Evolutionary conservation across 768 basidiomycete species (phyloP).

Genomic region (Filobasidium floriforme): DNA sequence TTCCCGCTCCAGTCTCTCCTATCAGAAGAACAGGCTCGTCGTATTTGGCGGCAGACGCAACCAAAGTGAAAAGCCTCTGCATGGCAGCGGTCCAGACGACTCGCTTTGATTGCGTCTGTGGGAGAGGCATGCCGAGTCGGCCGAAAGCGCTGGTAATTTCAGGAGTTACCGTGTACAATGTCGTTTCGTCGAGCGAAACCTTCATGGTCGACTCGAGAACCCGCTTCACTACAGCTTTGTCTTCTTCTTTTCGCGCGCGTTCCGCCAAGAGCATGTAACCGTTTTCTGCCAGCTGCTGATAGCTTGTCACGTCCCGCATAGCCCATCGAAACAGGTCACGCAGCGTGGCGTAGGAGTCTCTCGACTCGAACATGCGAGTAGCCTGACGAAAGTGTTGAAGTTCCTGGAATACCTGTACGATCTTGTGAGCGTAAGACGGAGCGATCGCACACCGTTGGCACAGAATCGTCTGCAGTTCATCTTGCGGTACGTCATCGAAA

Average conservation of each 20-base stretch:
- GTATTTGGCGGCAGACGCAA: conserved; percentile 74
- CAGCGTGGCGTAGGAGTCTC: conserved; percentile 90
- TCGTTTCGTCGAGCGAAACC: conserved; percentile 66
- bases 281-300: conserved; percentile 87
- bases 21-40: conserved; percentile 93
- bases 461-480: conserved; percentile 87
- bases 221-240: conserved; percentile 80
- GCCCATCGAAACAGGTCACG: conserved; percentile 98
- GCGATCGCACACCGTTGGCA: conserved; percentile 85
- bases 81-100: conserved; percentile 85
- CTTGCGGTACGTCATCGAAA: conserved; percentile 91
- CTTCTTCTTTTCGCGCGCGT: conserved; percentile 72
- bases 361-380: conserved; percentile 91
- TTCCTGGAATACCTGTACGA: conserved; percentile 85
- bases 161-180: conserved; percentile 55
- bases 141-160: conserved; percentile 26
- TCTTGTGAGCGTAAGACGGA: conserved; percentile 82
- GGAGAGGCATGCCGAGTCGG: conserved; percentile 29
- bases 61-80: conserved; percentile 76
- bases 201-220: conserved; percentile 85
- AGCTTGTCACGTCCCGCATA: conserved; percentile 74
- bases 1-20: conserved; percentile 94
- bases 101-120: conserved; percentile 46
- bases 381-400: conserved; percentile 85
- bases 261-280: conserved; percentile 97